Conservation (phyloP, 768 basidiomycete genomes). For the Lentinula detonsa region DNA sequence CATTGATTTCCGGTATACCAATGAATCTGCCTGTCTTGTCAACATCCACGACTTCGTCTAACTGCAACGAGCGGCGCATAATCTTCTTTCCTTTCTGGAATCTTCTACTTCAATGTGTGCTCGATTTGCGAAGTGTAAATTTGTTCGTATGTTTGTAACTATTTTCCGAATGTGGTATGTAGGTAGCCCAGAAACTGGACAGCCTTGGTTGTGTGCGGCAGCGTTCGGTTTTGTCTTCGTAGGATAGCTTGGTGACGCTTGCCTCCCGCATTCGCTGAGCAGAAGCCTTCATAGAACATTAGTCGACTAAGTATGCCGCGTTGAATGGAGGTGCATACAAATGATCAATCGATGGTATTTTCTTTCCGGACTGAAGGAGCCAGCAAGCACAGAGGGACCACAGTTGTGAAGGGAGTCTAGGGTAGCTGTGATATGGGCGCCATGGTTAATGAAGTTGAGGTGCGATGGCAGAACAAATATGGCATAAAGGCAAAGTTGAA, state of each 20-base stretch:
- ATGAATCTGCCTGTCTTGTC: conserved; percentile 1
- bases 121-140: not conserved
- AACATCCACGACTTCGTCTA: not conserved
- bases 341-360: not conserved
- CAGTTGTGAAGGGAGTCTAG: not conserved
- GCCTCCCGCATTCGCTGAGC: not conserved
- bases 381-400: not conserved
- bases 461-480: not conserved
- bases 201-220: not conserved
- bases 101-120: not conserved
- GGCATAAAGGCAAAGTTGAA: not conserved
- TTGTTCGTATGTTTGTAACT: too few species aligned
- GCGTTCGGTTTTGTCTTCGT: not conserved
- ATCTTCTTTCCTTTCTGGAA: not conserved
- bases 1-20: conserved; percentile 2
- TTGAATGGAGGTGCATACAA: not conserved
- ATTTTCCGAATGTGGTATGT: not conserved
- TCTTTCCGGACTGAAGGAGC: too few species aligned
- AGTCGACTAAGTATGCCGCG: not conserved
- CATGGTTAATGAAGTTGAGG: not conserved
- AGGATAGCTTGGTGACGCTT: not conserved
- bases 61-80: not conserved
- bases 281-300: not conserved
- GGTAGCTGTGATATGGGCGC: not conserved
- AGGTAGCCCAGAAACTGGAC: not conserved